Conservation (phyloP, 1,284 basidiomycete species). For the Meripilus lineatus region DNA sequence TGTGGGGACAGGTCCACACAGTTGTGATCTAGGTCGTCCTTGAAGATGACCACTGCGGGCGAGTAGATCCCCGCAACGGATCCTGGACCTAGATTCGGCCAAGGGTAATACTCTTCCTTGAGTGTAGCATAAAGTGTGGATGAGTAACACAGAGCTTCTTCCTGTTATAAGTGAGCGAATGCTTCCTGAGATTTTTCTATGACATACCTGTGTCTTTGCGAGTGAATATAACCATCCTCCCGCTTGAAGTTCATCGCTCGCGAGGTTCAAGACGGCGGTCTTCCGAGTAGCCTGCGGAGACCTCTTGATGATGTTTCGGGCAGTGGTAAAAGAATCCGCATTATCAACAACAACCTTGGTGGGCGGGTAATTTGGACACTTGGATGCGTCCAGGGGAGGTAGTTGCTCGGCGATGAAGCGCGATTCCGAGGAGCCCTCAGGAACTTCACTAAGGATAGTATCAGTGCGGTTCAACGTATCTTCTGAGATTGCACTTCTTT, state of each 20-base stretch:
- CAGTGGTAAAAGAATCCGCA: constrained; percentile 34
- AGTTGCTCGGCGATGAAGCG: constrained; percentile 30
- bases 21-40: constrained; percentile 38
- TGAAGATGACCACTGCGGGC: constrained; percentile 42
- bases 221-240: constrained; percentile 34
- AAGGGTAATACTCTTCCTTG: constrained; percentile 38
- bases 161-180: constrained; percentile 12
- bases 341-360: constrained; percentile 30
- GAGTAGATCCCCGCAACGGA: constrained; percentile 39
- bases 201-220: constrained; percentile 32
- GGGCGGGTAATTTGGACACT: constrained; percentile 19
- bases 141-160: constrained; percentile 42
- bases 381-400: constrained; percentile 22
- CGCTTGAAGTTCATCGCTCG: constrained; percentile 33
- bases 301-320: constrained; percentile 28
- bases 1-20: constrained; percentile 31
- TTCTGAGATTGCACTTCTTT: constrained; percentile 7
- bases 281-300: constrained; percentile 25
- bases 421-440: constrained; percentile 11
- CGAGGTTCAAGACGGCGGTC: constrained; percentile 37
- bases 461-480: constrained; percentile 10
- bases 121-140: constrained; percentile 42
- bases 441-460: constrained; percentile 7
- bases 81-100: constrained; percentile 39
- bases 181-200: background rate